Percentiles rank a stretch among this genome's conserved stretches.
These are phyloP conservation scores for Datura wrightii DNA, from an alignment of 257 asterid species.

Conservation along the genomic window DNA sequence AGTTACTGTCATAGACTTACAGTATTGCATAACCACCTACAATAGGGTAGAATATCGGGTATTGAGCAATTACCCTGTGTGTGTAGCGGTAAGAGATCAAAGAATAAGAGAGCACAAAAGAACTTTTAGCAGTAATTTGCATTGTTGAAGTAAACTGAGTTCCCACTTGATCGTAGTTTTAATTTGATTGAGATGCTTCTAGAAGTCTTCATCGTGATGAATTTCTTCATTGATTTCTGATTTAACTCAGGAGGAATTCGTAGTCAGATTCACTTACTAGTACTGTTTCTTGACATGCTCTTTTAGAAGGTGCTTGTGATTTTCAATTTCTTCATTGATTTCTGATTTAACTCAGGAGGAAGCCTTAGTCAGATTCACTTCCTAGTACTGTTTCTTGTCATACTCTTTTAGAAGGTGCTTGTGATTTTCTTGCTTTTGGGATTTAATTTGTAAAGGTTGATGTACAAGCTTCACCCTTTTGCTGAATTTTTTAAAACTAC, in stretches of 20 bases:
- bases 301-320: neutral
- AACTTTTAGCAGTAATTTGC: neutral
- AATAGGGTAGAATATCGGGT: neutral
- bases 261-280: neutral
- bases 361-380: slow-evolving; percentile 10
- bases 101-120: neutral
- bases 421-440: neutral
- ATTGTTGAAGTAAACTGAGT: neutral
- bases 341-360: neutral
- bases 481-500: neutral
- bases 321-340: neutral
- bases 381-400: neutral
- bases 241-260: too few species aligned
- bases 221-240: slow-evolving; percentile 3
- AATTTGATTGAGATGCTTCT: neutral
- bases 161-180: neutral
- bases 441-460: neutral
- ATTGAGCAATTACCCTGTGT: neutral
- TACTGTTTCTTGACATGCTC: neutral
- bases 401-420: neutral
- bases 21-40: neutral
- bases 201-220: neutral
- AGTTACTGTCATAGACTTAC: neutral
- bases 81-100: neutral
- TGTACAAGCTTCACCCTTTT: neutral